Conservation (phyloP, 495 filamentous ascomycete species). For the Aeminium ludgeri region DNA sequence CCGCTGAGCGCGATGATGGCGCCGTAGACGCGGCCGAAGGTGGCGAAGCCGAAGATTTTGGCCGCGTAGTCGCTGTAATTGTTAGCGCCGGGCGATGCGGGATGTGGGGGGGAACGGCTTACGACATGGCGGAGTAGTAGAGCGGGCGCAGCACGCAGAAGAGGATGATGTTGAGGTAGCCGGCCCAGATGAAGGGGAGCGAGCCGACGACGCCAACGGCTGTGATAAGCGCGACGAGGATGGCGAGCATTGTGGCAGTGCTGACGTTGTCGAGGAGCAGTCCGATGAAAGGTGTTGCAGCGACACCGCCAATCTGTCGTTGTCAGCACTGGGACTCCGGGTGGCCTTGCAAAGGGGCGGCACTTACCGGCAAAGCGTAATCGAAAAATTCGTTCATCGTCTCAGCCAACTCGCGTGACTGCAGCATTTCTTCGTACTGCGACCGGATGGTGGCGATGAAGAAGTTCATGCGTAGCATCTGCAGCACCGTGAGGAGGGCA, state of each 20-base stretch:
- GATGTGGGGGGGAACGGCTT: too few species aligned
- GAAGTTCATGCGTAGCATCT: constrained; percentile 94
- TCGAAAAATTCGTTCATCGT: constrained; percentile 77
- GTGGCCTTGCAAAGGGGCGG: too few species aligned
- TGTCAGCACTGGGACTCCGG: neutral
- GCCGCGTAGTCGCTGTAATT: constrained; percentile 83
- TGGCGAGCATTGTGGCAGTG: constrained; percentile 54
- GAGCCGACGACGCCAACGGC: constrained; percentile 64
- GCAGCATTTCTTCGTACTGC: constrained; percentile 70
- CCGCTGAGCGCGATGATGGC: constrained; percentile 79
- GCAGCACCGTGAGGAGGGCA: constrained; percentile 68
- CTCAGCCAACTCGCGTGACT: constrained; percentile 37
- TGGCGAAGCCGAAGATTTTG: constrained; percentile 91
- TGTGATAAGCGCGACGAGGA: constrained; percentile 58
- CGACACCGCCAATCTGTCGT: constrained; percentile 50
- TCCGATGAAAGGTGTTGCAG: constrained; percentile 80
- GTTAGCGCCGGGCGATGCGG: too few species aligned
- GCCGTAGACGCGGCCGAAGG: constrained; percentile 89
- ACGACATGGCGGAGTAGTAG: constrained; percentile 61
- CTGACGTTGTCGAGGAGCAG: constrained; percentile 58
- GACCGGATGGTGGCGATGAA: constrained; percentile 80
- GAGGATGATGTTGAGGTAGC: constrained; percentile 59
- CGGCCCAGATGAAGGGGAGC: constrained; percentile 50
- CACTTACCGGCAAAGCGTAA: constrained; percentile 47
- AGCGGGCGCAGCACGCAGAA: constrained; percentile 68